phyloP scores from a whole-genome alignment of 2,329 filamentous ascomycete genomes.

The Diplodia scrobiculata region DNA sequence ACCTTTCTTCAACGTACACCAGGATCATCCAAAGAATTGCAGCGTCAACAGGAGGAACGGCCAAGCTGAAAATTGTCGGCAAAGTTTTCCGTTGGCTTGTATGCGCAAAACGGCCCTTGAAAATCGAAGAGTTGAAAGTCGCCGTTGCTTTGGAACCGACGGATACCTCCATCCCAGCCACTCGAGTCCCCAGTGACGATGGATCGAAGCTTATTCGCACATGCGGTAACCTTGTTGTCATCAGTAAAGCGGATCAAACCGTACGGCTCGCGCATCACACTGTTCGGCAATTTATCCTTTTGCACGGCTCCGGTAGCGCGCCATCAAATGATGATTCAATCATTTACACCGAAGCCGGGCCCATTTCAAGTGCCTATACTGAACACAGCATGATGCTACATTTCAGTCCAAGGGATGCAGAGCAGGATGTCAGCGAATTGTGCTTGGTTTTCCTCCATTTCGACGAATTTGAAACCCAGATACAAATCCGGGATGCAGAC shows the following conservation, averaged over 20 bases:
- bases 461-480: conserved; percentile 45
- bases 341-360: background rate
- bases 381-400: background rate
- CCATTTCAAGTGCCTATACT: background rate
- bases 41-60: background rate
- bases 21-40: conserved; percentile 31
- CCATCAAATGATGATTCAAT: background rate
- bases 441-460: conserved; percentile 49
- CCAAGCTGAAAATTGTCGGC: conserved; percentile 27
- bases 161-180: conserved; percentile 29
- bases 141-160: conserved; percentile 30
- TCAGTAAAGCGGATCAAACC: conserved; percentile 23
- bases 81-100: conserved; percentile 33
- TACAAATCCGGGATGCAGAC: background rate
- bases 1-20: conserved; percentile 36
- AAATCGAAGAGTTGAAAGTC: conserved; percentile 34
- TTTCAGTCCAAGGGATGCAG: conserved; percentile 35
- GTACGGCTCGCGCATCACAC: conserved; percentile 33
- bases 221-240: conserved; percentile 32
- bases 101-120: conserved; percentile 32
- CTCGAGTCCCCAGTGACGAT: conserved; percentile 26
- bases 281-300: conserved; percentile 31
- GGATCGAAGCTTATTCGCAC: conserved; percentile 25
- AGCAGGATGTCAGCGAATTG: conserved; percentile 42
- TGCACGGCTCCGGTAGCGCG: background rate